Percentiles rank a stretch among this genome's conserved stretches.
Evolutionary conservation across 2,329 filamentous ascomycete genomes (phyloP).

Genomic region (Nigrograna mackinnonii): DNA sequence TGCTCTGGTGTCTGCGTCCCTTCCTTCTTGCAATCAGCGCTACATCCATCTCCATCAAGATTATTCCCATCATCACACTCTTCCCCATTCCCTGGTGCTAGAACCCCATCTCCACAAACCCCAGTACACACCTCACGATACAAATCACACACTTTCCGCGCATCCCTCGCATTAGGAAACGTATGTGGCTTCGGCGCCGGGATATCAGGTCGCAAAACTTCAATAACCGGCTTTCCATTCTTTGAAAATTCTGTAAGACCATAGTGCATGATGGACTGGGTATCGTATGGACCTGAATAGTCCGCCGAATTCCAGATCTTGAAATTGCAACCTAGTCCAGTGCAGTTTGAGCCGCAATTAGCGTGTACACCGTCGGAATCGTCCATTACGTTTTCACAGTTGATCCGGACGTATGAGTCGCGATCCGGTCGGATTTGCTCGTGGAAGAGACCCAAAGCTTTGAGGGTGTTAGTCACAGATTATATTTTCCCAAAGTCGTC

Average conservation of each 20-base stretch:
- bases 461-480: background rate
- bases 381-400: too few relatives aligned
- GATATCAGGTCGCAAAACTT: too few relatives aligned
- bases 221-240: slow-evolving; percentile 4
- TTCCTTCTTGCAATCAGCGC: slow-evolving; percentile 10
- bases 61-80: slow-evolving; percentile 20
- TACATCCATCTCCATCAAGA: slow-evolving; percentile 13
- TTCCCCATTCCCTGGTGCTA: slow-evolving; percentile 9
- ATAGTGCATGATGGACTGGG: slow-evolving; percentile 18
- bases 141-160: slow-evolving; percentile 14
- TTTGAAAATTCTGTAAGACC: slow-evolving; percentile 9
- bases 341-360: too few relatives aligned
- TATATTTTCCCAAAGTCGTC: background rate
- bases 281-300: slow-evolving; percentile 15
- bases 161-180: slow-evolving; percentile 11
- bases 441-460: slow-evolving; percentile 15
- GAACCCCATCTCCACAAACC: slow-evolving; percentile 16
- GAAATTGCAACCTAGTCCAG: too few relatives aligned
- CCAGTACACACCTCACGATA: slow-evolving; percentile 13
- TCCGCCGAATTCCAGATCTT: slow-evolving; percentile 5
- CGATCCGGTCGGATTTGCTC: slow-evolving; percentile 17
- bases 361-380: too few relatives aligned
- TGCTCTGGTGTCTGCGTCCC: background rate
- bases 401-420: too few relatives aligned
- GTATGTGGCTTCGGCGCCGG: slow-evolving; percentile 4